Evolutionary conservation across 345 rosid genomes (phyloP).

Genomic region (Salix arbutifolia): DNA sequence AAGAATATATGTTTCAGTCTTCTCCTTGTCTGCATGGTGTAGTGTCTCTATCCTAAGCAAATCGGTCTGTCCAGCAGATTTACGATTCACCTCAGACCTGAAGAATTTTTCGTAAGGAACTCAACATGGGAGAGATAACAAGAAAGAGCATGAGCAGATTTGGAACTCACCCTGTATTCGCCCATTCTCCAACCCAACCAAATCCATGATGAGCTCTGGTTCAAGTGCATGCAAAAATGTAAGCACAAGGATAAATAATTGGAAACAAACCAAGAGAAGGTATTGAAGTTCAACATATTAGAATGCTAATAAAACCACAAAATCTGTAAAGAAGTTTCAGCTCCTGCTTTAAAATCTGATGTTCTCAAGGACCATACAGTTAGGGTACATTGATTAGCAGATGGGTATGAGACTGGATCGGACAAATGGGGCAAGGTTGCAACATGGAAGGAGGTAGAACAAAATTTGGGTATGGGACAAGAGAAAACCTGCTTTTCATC

Average conservation of each 20-base stretch:
- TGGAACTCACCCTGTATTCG: constrained; percentile 76
- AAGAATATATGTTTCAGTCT: constrained; percentile 71
- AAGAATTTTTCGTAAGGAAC: constrained; percentile 11
- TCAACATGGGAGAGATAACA: neutral
- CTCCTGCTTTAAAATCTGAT: neutral
- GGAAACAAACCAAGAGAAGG: neutral
- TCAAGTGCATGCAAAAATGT: constrained; percentile 12
- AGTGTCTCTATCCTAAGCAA: constrained; percentile 86
- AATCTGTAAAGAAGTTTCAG: neutral
- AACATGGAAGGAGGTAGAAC: neutral
- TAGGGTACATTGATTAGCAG: neutral
- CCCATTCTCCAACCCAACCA: constrained; percentile 99
- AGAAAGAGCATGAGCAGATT: constrained; percentile 1
- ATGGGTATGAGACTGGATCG: neutral
- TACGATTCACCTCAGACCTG: constrained; percentile 72
- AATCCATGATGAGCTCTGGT: constrained; percentile 97
- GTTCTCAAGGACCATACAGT: neutral
- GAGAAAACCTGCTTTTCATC: neutral
- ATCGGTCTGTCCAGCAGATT: constrained; percentile 66
- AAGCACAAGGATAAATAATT: constrained; percentile 5
- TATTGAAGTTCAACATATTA: neutral
- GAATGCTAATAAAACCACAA: neutral
- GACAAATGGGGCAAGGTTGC: neutral
- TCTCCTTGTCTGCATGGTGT: constrained; percentile 92
- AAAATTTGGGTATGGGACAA: neutral